Evolutionary conservation across 1,284 basidiomycete species (phyloP).

Genomic region (Ganoderma boninense): DNA sequence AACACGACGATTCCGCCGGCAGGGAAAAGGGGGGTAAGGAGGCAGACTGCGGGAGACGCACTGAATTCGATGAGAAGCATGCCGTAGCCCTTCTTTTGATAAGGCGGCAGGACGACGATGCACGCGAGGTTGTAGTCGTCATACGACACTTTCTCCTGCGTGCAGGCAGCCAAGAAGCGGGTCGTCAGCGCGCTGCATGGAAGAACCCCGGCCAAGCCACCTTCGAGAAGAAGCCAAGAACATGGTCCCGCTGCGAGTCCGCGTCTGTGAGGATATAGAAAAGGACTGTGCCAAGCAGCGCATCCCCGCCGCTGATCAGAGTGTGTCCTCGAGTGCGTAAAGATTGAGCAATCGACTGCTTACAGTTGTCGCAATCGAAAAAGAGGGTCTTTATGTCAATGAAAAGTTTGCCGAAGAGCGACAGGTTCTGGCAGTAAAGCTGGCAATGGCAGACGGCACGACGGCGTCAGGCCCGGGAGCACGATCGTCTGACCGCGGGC

Average conservation of each 20-base stretch:
- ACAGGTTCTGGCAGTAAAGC: conserved; percentile 96
- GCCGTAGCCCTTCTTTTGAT: conserved; percentile 90
- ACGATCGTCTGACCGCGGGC: conserved; percentile 4
- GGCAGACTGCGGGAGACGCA: conserved; percentile 47
- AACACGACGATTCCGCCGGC: conserved; percentile 3
- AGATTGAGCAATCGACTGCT: conserved; percentile 36
- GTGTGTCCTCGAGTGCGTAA: conserved; percentile 8
- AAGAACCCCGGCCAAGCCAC: conserved; percentile 46
- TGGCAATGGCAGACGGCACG: conserved; percentile 44
- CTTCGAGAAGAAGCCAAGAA: conserved; percentile 97
- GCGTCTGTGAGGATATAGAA: conserved; percentile 96
- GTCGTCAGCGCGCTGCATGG: conserved; percentile 14
- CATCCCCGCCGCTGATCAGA: conserved; percentile 11
- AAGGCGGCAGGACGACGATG: conserved; percentile 95
- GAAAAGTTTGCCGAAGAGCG: conserved; percentile 97
- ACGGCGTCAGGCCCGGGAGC: conserved; percentile 13
- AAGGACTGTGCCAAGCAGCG: conserved; percentile 61
- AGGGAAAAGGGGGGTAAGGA: not conserved
- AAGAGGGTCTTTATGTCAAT: conserved; percentile 98
- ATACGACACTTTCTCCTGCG: conserved; percentile 93
- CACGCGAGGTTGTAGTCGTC: conserved; percentile 98
- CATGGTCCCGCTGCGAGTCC: conserved; percentile 77
- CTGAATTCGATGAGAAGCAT: conserved; percentile 99
- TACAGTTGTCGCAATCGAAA: conserved; percentile 91
- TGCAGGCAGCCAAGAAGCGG: not conserved